Conservation (phyloP, 495 filamentous ascomycete species). For the Neurospora sp. region DNA sequence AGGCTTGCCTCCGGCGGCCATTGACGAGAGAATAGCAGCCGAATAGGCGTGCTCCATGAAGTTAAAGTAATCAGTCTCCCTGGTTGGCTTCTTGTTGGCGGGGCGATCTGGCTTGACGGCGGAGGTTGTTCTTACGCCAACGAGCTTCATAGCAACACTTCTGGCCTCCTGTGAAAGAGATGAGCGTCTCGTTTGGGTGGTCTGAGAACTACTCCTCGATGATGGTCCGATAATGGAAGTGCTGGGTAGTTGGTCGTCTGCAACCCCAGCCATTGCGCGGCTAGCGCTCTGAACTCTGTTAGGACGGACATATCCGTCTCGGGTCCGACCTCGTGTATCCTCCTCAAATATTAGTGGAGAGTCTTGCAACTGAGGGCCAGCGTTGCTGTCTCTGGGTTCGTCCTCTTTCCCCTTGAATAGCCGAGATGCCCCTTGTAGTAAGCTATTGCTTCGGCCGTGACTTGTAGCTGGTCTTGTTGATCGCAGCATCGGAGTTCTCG, state of each 20-base stretch:
- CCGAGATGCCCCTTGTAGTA: slow-evolving; percentile 14
- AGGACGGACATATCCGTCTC: slow-evolving; percentile 14
- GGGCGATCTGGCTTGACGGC: slow-evolving; percentile 3
- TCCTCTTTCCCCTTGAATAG: slow-evolving; percentile 11
- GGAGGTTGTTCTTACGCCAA: slow-evolving; percentile 8
- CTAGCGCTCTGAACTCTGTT: slow-evolving; percentile 19
- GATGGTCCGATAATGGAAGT: slow-evolving; percentile 8
- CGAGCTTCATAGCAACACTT: slow-evolving; percentile 19
- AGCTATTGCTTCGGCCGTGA: slow-evolving; percentile 13
- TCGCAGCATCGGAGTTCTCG: slow-evolving; percentile 24
- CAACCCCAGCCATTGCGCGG: slow-evolving; percentile 13
- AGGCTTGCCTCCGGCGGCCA: not conserved
- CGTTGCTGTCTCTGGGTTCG: slow-evolving; percentile 2
- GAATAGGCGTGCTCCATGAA: slow-evolving; percentile 13
- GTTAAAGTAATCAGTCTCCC: slow-evolving; percentile 17
- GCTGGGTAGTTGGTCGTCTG: slow-evolving; percentile 15
- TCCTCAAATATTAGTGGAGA: not conserved
- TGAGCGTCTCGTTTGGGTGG: slow-evolving; percentile 12
- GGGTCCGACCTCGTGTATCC: not conserved
- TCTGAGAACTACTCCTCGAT: slow-evolving; percentile 12
- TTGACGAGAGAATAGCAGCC: not conserved
- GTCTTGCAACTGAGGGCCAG: not conserved
- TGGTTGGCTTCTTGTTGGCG: not conserved
- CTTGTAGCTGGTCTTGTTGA: slow-evolving; percentile 10
- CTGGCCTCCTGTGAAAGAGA: slow-evolving; percentile 21